These are phyloP conservation scores for Acorus calamus DNA, from an alignment of 106 monocot species.

Conservation along the genomic window DNA sequence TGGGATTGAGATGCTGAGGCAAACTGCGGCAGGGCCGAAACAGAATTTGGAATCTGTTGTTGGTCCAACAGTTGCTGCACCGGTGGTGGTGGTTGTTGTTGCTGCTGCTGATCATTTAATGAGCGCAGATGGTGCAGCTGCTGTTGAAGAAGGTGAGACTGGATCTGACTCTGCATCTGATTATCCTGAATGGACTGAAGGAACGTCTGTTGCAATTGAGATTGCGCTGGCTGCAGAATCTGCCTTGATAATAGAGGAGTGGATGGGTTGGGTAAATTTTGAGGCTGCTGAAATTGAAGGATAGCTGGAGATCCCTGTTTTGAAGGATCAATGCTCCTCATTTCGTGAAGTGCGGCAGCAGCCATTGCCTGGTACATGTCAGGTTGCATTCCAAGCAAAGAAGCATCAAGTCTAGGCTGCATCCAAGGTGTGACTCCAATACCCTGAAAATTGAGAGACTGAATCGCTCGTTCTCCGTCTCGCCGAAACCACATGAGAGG, in stretches of 20 bases:
- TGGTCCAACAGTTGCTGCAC: slow-evolving; percentile 20
- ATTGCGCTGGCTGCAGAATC: slow-evolving; percentile 18
- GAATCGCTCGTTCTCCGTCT: slow-evolving; percentile 46
- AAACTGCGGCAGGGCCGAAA: slow-evolving; percentile 26
- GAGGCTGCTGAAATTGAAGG: slow-evolving; percentile 33
- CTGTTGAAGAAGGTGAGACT: slow-evolving; percentile 11
- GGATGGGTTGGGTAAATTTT: slow-evolving; percentile 4
- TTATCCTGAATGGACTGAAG: slow-evolving; percentile 20
- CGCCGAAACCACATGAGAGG: slow-evolving; percentile 65
- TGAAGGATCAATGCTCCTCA: slow-evolving; percentile 37
- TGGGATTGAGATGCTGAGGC: slow-evolving; percentile 33
- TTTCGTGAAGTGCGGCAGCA: slow-evolving; percentile 51
- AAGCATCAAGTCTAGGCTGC: slow-evolving; percentile 54
- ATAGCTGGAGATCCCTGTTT: slow-evolving; percentile 27
- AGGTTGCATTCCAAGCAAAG: slow-evolving; percentile 33
- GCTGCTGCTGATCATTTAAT: slow-evolving; percentile 20
- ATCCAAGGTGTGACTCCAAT: slow-evolving; percentile 59
- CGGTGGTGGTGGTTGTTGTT: slow-evolving; percentile 13
- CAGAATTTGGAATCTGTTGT: slow-evolving; percentile 32
- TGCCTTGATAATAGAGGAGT: slow-evolving; percentile 7
- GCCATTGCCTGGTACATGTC: slow-evolving; percentile 61
- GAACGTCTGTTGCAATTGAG: slow-evolving; percentile 19
- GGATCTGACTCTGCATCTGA: slow-evolving; percentile 9
- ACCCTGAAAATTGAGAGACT: slow-evolving; percentile 68
- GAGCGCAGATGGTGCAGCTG: slow-evolving; percentile 25